Evolutionary conservation across 257 asterid species (phyloP).

Genomic region (Pogostemon cablin): DNA sequence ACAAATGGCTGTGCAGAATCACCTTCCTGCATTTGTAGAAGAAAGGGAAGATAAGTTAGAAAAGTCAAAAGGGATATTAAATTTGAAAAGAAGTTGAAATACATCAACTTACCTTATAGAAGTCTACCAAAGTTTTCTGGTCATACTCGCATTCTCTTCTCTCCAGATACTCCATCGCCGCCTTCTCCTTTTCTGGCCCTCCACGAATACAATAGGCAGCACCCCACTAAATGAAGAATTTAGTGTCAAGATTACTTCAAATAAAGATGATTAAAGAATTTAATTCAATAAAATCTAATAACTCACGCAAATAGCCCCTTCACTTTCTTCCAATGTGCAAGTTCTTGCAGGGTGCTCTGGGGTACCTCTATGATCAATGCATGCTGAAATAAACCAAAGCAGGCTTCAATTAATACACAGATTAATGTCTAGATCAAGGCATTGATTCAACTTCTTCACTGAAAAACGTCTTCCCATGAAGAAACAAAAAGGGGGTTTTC

Average conservation of each 20-base stretch:
- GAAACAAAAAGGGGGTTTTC: background rate
- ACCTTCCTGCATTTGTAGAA: conserved; percentile 53
- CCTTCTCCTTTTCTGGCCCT: conserved; percentile 74
- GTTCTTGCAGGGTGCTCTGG: conserved; percentile 98
- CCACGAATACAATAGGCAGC: conserved; percentile 88
- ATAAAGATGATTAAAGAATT: background rate
- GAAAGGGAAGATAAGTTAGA: background rate
- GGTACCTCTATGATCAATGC: conserved; percentile 97
- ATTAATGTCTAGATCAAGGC: too few species aligned
- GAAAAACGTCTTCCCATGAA: background rate
- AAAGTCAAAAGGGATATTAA: background rate
- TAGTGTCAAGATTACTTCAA: conserved; percentile 4
- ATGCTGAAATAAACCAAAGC: conserved; percentile 51
- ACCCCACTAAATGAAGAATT: conserved; percentile 72
- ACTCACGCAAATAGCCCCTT: conserved; percentile 84
- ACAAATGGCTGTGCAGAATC: conserved; percentile 59
- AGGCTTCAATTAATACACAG: background rate
- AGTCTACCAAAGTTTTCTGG: conserved; percentile 66
- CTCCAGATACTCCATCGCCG: conserved; percentile 89
- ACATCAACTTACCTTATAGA: conserved; percentile 53
- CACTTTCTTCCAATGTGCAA: conserved; percentile 78
- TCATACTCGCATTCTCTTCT: conserved; percentile 94
- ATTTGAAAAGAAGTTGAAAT: background rate
- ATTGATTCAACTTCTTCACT: too few species aligned
- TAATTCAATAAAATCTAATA: background rate